phyloP scores from a whole-genome alignment of 2,329 filamentous ascomycete genomes.

The Trichoderma afroharzianum region DNA sequence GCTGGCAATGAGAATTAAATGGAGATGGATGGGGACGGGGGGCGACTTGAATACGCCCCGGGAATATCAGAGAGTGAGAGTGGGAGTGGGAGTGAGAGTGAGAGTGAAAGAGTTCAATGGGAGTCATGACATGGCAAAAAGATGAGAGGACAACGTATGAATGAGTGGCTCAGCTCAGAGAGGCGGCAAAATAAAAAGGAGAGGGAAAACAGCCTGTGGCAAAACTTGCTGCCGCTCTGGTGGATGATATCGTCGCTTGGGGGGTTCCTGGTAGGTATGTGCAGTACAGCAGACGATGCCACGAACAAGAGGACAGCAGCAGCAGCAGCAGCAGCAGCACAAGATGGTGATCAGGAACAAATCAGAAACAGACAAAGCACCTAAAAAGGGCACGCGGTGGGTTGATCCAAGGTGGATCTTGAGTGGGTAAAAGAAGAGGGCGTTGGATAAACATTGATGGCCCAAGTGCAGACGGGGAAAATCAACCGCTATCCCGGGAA shows the following conservation, averaged over 20 bases:
- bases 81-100: not conserved
- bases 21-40: not conserved
- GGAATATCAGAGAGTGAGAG: not conserved
- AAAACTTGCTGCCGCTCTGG: not conserved
- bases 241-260: not conserved
- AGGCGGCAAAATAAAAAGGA: not conserved
- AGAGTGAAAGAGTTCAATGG: not conserved
- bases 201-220: not conserved
- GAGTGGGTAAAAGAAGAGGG: conserved; percentile 6
- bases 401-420: conserved; percentile 1
- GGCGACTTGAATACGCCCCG: not conserved
- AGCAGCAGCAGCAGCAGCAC: not conserved
- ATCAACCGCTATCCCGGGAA: not conserved
- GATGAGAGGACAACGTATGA: not conserved
- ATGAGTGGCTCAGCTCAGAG: not conserved
- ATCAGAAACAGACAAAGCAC: not conserved
- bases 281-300: not conserved
- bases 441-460: not conserved
- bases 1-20: not conserved
- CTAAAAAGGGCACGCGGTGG: conserved; percentile 10
- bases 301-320: too few relatives aligned
- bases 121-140: not conserved
- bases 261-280: not conserved
- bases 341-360: not conserved
- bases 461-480: conserved; percentile 9